A percentile compares a stretch with the other conserved stretches of the same genome.
Evolutionary conservation across 2,329 filamentous ascomycete species (phyloP).

Genomic region (Beauveria varroae): DNA sequence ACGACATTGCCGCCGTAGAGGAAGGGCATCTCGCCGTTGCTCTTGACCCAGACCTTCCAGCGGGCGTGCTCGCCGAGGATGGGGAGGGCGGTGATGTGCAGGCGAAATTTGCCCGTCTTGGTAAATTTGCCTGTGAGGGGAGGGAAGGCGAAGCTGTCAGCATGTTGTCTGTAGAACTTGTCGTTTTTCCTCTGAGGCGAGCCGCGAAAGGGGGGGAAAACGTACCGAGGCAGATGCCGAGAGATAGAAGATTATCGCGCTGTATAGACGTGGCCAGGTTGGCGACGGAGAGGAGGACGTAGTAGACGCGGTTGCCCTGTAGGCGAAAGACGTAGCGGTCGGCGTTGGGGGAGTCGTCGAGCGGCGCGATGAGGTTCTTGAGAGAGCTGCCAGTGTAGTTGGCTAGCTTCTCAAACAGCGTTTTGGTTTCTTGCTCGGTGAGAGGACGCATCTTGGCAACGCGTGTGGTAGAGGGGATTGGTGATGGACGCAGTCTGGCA

Average conservation of each 20-base stretch:
- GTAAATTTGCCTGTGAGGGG: slow-evolving; percentile 70
- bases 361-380: slow-evolving; percentile 72
- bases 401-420: slow-evolving; percentile 85
- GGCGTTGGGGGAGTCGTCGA: slow-evolving; percentile 57
- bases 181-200: background rate
- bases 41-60: slow-evolving; percentile 96
- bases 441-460: slow-evolving; percentile 63
- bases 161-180: background rate
- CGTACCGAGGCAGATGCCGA: slow-evolving; percentile 75
- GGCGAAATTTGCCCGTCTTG: slow-evolving; percentile 89
- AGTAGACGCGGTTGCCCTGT: slow-evolving; percentile 80
- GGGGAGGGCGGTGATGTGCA: slow-evolving; percentile 85
- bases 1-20: slow-evolving; percentile 89
- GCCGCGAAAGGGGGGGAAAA: background rate
- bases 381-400: slow-evolving; percentile 85
- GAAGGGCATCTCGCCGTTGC: slow-evolving; percentile 96
- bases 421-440: slow-evolving; percentile 71
- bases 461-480: background rate
- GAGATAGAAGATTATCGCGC: slow-evolving; percentile 71
- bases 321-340: slow-evolving; percentile 84
- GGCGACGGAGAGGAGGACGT: slow-evolving; percentile 80
- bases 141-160: slow-evolving; percentile 12
- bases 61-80: slow-evolving; percentile 85
- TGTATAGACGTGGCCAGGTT: slow-evolving; percentile 85
- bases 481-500: background rate